A percentile compares a stretch with the other conserved stretches of the same genome.
phyloP scores from a whole-genome alignment of 2,329 filamentous ascomycete species.

The Pyrenochaeta sp. region DNA sequence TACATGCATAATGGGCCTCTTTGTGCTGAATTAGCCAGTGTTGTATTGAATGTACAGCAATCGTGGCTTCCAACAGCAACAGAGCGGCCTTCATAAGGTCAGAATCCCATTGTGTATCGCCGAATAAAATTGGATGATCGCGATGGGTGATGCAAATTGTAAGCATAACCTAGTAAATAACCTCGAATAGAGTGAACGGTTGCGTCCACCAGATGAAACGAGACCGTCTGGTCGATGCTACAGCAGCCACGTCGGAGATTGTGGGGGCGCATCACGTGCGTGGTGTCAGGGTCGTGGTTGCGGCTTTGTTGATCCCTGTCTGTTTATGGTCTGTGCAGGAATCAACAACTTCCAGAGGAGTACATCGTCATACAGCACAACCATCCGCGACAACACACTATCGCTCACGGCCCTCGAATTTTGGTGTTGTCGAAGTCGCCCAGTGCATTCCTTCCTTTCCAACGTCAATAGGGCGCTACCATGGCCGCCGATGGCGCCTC shows the following conservation, averaged over 20 bases:
- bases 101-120: too few relatives aligned
- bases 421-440: constrained; percentile 18
- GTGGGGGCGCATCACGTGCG: constrained; percentile 19
- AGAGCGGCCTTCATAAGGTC: background rate
- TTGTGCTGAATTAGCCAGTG: background rate
- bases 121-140: too few relatives aligned
- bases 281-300: constrained; percentile 32
- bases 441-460: constrained; percentile 16
- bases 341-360: constrained; percentile 25
- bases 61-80: background rate
- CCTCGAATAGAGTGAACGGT: background rate
- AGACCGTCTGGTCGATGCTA: constrained; percentile 6
- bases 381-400: constrained; percentile 22
- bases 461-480: constrained; percentile 25
- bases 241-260: constrained; percentile 6
- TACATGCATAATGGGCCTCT: background rate
- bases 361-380: constrained; percentile 36
- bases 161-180: background rate
- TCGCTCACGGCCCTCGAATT: constrained; percentile 23
- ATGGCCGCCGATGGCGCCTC: constrained; percentile 56
- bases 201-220: background rate
- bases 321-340: constrained; percentile 36
- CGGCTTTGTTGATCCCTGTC: constrained; percentile 33
- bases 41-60: background rate
- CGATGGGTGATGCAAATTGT: too few relatives aligned